These are phyloP conservation scores for Trametes meyenii DNA, from an alignment of 768 basidiomycete genomes.

Conservation along the genomic window DNA sequence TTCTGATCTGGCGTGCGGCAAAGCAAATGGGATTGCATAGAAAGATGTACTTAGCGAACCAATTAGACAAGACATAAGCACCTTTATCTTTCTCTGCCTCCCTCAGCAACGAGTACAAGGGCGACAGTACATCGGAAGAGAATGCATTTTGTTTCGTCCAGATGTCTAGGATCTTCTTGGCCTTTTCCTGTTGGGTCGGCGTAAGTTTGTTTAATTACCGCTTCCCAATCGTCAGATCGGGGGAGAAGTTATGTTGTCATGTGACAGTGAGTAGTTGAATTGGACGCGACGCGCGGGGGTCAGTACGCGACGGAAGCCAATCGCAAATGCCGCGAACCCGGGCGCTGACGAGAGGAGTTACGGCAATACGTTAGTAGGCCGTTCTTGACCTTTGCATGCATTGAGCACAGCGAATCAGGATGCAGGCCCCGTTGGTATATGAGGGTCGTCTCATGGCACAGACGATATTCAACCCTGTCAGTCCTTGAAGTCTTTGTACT, in stretches of 20 bases:
- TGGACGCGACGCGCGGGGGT: slow-evolving; percentile 7
- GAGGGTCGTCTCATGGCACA: neutral
- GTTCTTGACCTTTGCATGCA: neutral
- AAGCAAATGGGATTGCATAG: slow-evolving; percentile 66
- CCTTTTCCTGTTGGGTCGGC: slow-evolving; percentile 79
- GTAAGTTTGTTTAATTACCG: slow-evolving; percentile 44
- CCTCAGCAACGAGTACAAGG: slow-evolving; percentile 70
- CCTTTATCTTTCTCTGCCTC: slow-evolving; percentile 66
- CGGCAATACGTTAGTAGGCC: slow-evolving; percentile 1
- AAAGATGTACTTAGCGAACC: slow-evolving; percentile 81
- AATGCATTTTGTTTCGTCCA: slow-evolving; percentile 94
- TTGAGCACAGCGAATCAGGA: neutral
- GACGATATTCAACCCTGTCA: slow-evolving; percentile 12
- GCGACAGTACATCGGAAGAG: slow-evolving; percentile 71
- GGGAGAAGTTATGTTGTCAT: slow-evolving; percentile 33
- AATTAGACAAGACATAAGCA: slow-evolving; percentile 72
- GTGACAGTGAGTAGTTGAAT: slow-evolving; percentile 14
- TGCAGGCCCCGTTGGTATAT: neutral
- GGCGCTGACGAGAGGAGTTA: neutral
- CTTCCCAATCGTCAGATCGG: slow-evolving; percentile 21
- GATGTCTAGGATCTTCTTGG: slow-evolving; percentile 96
- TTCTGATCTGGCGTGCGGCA: slow-evolving; percentile 49
- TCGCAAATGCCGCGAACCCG: neutral
- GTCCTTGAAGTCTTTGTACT: slow-evolving; percentile 42
- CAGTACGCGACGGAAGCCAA: neutral